Base-by-base conservation (phyloP, 2,329 filamentous ascomycete species). In the Alternaria triticina region DNA sequence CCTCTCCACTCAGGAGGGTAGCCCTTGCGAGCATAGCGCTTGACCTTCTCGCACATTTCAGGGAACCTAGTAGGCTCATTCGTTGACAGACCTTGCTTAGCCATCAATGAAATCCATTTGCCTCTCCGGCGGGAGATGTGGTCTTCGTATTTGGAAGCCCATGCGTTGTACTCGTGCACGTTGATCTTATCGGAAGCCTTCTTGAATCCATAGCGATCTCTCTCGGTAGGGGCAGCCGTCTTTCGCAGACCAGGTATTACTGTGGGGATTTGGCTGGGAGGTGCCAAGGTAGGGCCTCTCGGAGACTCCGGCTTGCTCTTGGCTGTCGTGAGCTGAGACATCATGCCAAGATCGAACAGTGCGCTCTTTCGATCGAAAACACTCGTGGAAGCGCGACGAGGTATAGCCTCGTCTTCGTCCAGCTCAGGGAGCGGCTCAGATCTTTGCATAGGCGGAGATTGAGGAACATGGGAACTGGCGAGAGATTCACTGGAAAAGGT, bases 1-100 rank as follows among this genome's bases (percentile, higher is more conserved):
- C 95, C 95, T 74, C 95, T 89, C 89, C 94, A 97, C 69, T 97
- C 93, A 0, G 94, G 93, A 4, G 95, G 95, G 54, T 97, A 95
- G 15, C 95, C 95, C 80, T 97, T 98, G 55, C 94, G 89, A 52
- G 97, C 88, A 76, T 96, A 97, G 17, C 94, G 88, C 81, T 96
- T 97, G 46, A 96, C 89, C 80, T 96, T 97, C 49, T 90, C 88
- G 54, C 89, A 92, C 57, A 90, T 91, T 1, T 90, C 86, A 1
- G 95, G 95, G 70, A 98, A 98, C 3, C 88, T 87, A 40, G 87
- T 89, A 1, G 93, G 94, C 5, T 88, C 83, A 47, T 90, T 87
- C 5, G 89, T 93, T 73, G 90, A 87, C 23, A 97, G 82, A 2
- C 90, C 90, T 68, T 89, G 90, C 71, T 96, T 92, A 70, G 90